Evolutionary conservation across 2,329 filamentous ascomycete genomes (phyloP).

Genomic region (Botrytis fragariae): DNA sequence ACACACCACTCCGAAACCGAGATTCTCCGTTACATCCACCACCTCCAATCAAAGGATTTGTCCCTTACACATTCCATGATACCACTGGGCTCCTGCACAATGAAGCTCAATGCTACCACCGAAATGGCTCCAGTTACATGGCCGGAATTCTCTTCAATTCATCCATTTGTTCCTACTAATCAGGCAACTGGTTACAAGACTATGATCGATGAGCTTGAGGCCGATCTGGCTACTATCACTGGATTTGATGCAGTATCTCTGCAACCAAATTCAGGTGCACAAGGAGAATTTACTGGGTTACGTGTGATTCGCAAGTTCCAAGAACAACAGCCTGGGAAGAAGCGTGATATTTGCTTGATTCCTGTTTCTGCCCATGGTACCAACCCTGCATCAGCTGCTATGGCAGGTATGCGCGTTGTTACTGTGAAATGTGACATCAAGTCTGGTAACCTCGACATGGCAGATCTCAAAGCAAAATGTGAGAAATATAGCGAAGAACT

Average conservation of each 20-base stretch:
- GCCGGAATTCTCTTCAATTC: conserved; percentile 72
- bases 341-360: conserved; percentile 89
- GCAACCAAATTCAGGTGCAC: conserved; percentile 93
- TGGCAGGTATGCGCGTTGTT: conserved; percentile 94
- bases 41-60: conserved; percentile 90
- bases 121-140: conserved; percentile 88
- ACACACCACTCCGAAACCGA: conserved; percentile 93
- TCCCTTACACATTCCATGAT: conserved; percentile 98
- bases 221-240: conserved; percentile 77
- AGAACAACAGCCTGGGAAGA: conserved; percentile 63
- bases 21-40: conserved; percentile 87
- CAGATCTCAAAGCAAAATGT: conserved; percentile 82
- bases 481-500: conserved; percentile 82
- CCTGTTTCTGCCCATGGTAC: conserved; percentile 94
- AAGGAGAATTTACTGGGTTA: conserved; percentile 91
- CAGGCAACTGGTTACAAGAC: conserved; percentile 65
- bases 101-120: conserved; percentile 94
- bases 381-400: conserved; percentile 90
- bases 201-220: conserved; percentile 70
- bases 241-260: conserved; percentile 87
- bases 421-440: conserved; percentile 84
- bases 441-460: conserved; percentile 87
- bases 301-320: conserved; percentile 84
- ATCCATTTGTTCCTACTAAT: conserved; percentile 70
- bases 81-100: conserved; percentile 91